A percentile compares a stretch with the other conserved stretches of the same genome.
Conservation (phyloP, 2,329 filamentous ascomycete genomes). For the Fusarium subtropicale region DNA sequence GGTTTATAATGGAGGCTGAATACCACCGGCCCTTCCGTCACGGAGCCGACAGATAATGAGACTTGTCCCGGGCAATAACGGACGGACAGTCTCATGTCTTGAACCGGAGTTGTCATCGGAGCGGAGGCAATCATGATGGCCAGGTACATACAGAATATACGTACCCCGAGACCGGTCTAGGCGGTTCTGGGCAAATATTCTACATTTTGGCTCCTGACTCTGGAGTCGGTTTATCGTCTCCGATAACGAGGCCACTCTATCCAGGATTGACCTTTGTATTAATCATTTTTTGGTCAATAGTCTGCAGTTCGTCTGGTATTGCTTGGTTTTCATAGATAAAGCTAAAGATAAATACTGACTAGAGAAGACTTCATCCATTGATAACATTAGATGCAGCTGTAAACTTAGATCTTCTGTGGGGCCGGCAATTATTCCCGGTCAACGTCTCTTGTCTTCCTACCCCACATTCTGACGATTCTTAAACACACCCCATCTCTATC, state of each 20-base stretch:
- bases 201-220: slow-evolving; percentile 8
- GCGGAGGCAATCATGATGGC: neutral
- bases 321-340: neutral
- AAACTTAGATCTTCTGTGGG: slow-evolving; percentile 25
- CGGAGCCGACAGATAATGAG: neutral
- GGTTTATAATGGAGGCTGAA: slow-evolving; percentile 16
- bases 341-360: neutral
- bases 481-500: neutral
- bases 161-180: slow-evolving; percentile 4
- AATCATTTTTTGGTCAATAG: neutral
- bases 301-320: slow-evolving; percentile 9
- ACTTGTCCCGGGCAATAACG: neutral
- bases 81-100: neutral
- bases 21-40: slow-evolving; percentile 14
- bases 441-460: slow-evolving; percentile 21
- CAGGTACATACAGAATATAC: neutral
- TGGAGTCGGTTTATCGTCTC: slow-evolving; percentile 32
- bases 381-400: neutral
- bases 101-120: slow-evolving; percentile 7
- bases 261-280: neutral
- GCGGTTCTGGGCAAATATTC: slow-evolving; percentile 25
- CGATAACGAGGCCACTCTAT: slow-evolving; percentile 2
- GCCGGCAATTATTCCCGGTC: slow-evolving; percentile 45
- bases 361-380: neutral
- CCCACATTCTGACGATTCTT: slow-evolving; percentile 13